A percentile compares a stretch with the other conserved stretches of the same genome.
Conservation (phyloP, 73 alveolate genomes). For the Symbiodinium pilosum region DNA sequence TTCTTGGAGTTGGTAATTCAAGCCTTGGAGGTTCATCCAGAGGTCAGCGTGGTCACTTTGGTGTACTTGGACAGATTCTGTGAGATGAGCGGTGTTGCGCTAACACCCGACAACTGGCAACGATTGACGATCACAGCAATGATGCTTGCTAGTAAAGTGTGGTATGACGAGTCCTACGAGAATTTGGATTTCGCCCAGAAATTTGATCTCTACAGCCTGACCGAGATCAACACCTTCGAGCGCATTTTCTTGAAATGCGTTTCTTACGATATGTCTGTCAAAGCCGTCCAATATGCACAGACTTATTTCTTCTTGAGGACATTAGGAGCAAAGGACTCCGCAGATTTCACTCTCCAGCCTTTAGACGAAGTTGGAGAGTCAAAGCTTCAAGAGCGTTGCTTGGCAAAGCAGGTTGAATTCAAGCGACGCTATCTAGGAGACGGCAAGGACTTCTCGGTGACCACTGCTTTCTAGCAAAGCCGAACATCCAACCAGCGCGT, state of each 20-base stretch:
- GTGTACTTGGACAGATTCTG: slow-evolving; percentile 99
- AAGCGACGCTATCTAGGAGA: slow-evolving; percentile 53
- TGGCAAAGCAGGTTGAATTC: slow-evolving; percentile 74
- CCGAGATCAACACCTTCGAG: slow-evolving; percentile 99
- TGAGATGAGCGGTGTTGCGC: slow-evolving; percentile 98
- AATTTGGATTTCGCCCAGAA: slow-evolving; percentile 99
- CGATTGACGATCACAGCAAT: slow-evolving; percentile 98
- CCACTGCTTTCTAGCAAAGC: slow-evolving; percentile 37
- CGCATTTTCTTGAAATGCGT: slow-evolving; percentile 98
- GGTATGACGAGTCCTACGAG: slow-evolving; percentile 99
- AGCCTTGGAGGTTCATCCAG: slow-evolving; percentile 56
- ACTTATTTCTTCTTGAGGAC: slow-evolving; percentile 98
- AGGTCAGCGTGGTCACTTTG: slow-evolving; percentile 95
- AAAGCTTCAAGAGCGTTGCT: slow-evolving; percentile 59
- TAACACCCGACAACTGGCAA: slow-evolving; percentile 99
- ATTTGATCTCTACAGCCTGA: slow-evolving; percentile 98
- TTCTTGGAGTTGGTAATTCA: slow-evolving; percentile 42
- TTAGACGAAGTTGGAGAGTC: slow-evolving; percentile 95
- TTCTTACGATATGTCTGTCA: slow-evolving; percentile 98
- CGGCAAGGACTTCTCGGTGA: slow-evolving; percentile 54
- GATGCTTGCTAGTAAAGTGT: slow-evolving; percentile 99
- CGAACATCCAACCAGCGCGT: too few species aligned
- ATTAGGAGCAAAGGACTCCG: slow-evolving; percentile 97
- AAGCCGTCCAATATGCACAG: slow-evolving; percentile 99
- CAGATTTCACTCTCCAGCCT: slow-evolving; percentile 96